These are phyloP conservation scores for Pichia sp. DNA, from an alignment of 1,139 yeast genomes.

Conservation along the genomic window DNA sequence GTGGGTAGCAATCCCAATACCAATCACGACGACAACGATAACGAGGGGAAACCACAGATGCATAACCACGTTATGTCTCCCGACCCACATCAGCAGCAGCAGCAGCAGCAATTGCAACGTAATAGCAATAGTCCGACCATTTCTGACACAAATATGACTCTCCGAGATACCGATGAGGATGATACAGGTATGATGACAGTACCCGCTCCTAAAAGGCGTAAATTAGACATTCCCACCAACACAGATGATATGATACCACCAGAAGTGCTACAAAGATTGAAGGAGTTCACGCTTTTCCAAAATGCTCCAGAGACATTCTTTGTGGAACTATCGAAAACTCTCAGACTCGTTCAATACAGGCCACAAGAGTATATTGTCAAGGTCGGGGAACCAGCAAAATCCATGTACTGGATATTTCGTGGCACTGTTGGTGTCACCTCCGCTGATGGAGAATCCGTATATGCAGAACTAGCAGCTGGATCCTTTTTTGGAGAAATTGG, in stretches of 20 bases:
- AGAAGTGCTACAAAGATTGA: slow-evolving; percentile 44
- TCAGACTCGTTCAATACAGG: slow-evolving; percentile 52
- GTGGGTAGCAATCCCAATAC: too few relatives aligned
- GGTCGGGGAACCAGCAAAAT: slow-evolving; percentile 65
- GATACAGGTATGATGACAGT: too few relatives aligned
- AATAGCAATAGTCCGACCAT: too few relatives aligned
- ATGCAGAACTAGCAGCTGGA: slow-evolving; percentile 64
- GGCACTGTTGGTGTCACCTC: slow-evolving; percentile 70
- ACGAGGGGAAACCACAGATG: too few relatives aligned
- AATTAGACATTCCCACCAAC: slow-evolving; percentile 11
- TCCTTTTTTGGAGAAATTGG: slow-evolving; percentile 77
- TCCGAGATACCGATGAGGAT: too few relatives aligned
- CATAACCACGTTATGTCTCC: too few relatives aligned
- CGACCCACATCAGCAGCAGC: too few relatives aligned
- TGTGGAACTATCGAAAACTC: slow-evolving; percentile 48
- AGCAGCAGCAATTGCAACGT: too few relatives aligned
- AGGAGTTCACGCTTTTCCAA: slow-evolving; percentile 54
- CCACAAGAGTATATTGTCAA: slow-evolving; percentile 65
- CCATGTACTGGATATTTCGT: slow-evolving; percentile 75
- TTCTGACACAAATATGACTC: too few relatives aligned
- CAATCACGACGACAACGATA: too few relatives aligned
- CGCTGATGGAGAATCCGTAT: slow-evolving; percentile 67
- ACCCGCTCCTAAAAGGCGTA: too few relatives aligned
- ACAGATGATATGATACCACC: slow-evolving; percentile 34
- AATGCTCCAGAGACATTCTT: slow-evolving; percentile 62